A percentile compares a stretch with the other conserved stretches of the same genome.
Conservation (phyloP, 306 rosid species). For the Fragaria ananassa region DNA sequence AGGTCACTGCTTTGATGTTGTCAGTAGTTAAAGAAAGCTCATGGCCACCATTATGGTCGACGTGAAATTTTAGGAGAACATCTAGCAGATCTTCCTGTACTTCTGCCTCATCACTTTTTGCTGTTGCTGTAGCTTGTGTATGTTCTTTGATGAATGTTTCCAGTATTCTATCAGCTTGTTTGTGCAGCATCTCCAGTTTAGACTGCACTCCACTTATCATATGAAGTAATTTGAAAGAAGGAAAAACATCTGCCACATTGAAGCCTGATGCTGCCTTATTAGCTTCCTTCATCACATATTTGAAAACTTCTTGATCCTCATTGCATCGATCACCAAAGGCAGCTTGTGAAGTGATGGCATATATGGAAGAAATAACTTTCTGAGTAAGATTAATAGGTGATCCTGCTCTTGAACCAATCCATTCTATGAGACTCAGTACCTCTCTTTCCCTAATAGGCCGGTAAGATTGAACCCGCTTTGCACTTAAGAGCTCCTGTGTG, state of each 20-base stretch:
- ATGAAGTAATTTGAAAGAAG: conserved; percentile 35
- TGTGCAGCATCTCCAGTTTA: conserved; percentile 28
- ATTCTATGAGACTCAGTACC: conserved; percentile 21
- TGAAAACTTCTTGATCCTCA: conserved; percentile 29
- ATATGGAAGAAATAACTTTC: conserved; percentile 11
- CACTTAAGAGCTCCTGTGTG: conserved; percentile 31
- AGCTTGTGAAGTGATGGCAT: conserved; percentile 24
- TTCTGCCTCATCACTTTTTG: neutral
- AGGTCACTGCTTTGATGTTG: conserved; percentile 1
- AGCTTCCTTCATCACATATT: neutral
- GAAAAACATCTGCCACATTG: conserved; percentile 35
- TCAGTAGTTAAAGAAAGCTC: neutral
- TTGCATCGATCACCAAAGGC: conserved; percentile 33
- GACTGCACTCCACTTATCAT: conserved; percentile 15
- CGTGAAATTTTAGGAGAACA: conserved; percentile 19
- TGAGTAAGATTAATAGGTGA: conserved; percentile 25
- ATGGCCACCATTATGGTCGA: neutral
- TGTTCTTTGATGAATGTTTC: conserved; percentile 18
- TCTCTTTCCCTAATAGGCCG: conserved; percentile 39
- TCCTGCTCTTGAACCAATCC: conserved; percentile 22
- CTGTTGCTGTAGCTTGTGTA: neutral
- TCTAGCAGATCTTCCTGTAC: conserved; percentile 8
- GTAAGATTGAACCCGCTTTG: conserved; percentile 40
- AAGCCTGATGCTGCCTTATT: conserved; percentile 16
- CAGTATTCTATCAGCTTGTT: conserved; percentile 8